Conservation (phyloP, 1,284 basidiomycete genomes). For the Ustilago trichophora region DNA sequence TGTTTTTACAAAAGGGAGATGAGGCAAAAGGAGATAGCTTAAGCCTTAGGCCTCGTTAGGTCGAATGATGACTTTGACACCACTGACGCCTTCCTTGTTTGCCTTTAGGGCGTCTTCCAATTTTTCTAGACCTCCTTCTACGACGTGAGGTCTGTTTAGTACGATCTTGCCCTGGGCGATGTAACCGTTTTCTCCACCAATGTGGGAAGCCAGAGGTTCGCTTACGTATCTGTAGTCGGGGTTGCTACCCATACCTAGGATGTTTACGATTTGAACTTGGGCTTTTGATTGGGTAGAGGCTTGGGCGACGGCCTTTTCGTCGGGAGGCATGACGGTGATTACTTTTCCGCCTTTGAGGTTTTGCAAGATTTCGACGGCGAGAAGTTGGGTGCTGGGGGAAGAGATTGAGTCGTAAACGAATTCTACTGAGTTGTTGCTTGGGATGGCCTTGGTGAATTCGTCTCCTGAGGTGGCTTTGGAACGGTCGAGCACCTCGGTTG, state of each 20-base stretch:
- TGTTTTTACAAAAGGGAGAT: no score
- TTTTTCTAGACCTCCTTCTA: conserved; percentile 37
- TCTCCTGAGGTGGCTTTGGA: conserved; percentile 11
- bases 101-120: conserved; percentile 45
- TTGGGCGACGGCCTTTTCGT: conserved; percentile 10
- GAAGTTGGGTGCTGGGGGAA: conserved; percentile 26
- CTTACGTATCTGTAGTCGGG: conserved; percentile 28
- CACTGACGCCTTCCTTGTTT: conserved; percentile 50
- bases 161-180: conserved; percentile 29
- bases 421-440: not conserved
- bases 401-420: conserved; percentile 54
- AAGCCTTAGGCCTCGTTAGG: conserved; percentile 31
- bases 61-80: conserved; percentile 48
- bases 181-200: conserved; percentile 48
- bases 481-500: conserved; percentile 41
- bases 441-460: conserved; percentile 21
- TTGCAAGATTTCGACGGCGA: conserved; percentile 49
- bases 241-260: conserved; percentile 29
- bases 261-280: conserved; percentile 6
- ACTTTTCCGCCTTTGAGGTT: conserved; percentile 23
- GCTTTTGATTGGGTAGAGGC: not conserved
- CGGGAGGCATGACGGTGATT: conserved; percentile 26
- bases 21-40: no score
- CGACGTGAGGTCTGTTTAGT: conserved; percentile 43
- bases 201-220: conserved; percentile 33